Evolutionary conservation across 108 stramenopile genomes (phyloP), one percentile per base, ranked within the genome.

Genomic region (Nitzschia palea): DNA sequence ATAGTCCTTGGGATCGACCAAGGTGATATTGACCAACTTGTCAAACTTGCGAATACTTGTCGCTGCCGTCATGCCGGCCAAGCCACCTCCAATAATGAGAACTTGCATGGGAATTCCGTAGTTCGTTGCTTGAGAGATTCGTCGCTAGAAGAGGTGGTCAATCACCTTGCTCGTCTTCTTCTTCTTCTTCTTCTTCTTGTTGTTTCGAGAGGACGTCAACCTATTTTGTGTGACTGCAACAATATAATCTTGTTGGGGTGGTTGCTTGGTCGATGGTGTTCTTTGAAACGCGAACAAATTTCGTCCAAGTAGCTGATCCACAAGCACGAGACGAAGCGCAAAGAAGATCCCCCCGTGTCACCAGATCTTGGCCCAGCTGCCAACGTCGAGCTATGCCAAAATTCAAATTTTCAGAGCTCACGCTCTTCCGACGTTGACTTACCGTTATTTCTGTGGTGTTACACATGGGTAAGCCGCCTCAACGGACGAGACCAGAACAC

Each of bases 1-100:
- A 36, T 69, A 69, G 10, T 76, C 62, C 55, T 76, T 76, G 2
- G 74, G 74, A 44, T 76, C 74, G 20, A 76, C 61, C 59, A 76
- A 27, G 18, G 50, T 35, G 31, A 76, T 69, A 30, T 76, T 55
- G 44, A 63, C 51, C 15, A 52, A 14, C 36, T 53, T 54, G 29
- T 68, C 74, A 14, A 40, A 9, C 30, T 61, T 56, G 12, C 74
- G 67, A 17, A 76, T n/a, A 55, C 47, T 37, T 14, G 32, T 44
- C 17, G 37, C 37, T 23, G 68, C 56, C 3, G 68, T 34, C 31
- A 76, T n/a, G 33, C 74, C 74, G 26, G 51, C 74, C 15, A 63
- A 42, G 42, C 74, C 74, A 37, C 74, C 74, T 27, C 74, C 74
- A 59, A 76, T 67, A 4, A 76, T 53, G 10, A 76, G 18, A 1